Evolutionary conservation across 2,329 filamentous ascomycete genomes (phyloP), one percentile per base, ranked within the genome.

Genomic region (Pochonia chlamydosporia): DNA sequence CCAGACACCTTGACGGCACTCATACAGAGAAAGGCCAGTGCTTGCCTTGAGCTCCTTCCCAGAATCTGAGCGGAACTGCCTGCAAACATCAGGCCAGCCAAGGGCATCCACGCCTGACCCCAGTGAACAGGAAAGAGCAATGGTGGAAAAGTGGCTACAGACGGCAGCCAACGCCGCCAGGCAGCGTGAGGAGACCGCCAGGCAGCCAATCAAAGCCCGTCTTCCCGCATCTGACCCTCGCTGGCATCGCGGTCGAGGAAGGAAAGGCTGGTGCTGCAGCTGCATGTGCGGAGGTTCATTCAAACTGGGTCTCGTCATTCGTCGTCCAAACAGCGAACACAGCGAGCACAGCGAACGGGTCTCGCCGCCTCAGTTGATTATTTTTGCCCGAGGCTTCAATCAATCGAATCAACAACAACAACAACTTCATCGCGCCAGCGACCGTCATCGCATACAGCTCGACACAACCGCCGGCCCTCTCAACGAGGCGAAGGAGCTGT

Each of bases 401-500:
- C 40, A 24, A 37, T 46, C 44, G 49, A 49, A 26, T 31, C 40
- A 24, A 37, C 48, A 46, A 26, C 39, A 43, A 21, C 44, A n/a
- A 39, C 41, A 24, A 5, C 20, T 10, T 21, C 40, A 42, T 42
- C 40, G 26, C 44, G 44, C 35, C 26, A 16, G 16, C 47, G 26
- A 35, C 26, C 35, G 45, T 31, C 45, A 43, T 43, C 40, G 45
- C 45, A 18, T 25, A 31, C 40, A 43, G 39, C 30, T 40, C 40
- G 39, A 16, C 36, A 31, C 37, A 35, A 37, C 44, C n/a, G 23
- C 28, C 45, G 40, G 42, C 30, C 49, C 49, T 41, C 43, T 33
- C 31, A 28, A 41, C 46, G 56, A 65, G 75, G 71, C 74, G 75
- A 76, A 78, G 69, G 74, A 78, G 75, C 76, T 77, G 74, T 74